Percentiles rank a stretch among this genome's conserved stretches.
Evolutionary conservation across 164 flowering plant genomes (phyloP).

Genomic region (Berberis vulgaris): DNA sequence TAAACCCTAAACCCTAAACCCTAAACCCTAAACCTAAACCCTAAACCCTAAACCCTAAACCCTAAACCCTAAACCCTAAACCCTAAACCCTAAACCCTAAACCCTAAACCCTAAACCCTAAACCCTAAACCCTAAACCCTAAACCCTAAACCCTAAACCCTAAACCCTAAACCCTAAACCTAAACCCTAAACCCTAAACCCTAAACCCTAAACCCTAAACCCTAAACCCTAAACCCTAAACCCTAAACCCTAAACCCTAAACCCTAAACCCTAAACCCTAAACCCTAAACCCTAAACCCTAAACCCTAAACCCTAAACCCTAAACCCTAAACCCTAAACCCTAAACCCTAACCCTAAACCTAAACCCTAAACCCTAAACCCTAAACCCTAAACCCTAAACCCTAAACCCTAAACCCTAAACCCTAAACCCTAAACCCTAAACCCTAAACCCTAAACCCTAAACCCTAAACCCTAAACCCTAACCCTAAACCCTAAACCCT

Average conservation of each 20-base stretch:
- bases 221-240: constrained; percentile 11
- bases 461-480: constrained; percentile 15
- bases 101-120: constrained; percentile 8
- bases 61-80: no score
- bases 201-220: constrained; percentile 14
- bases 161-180: constrained; percentile 9
- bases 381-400: constrained; percentile 10
- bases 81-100: no score
- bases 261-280: constrained; percentile 13
- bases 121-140: constrained; percentile 11
- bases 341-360: constrained; percentile 8
- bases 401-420: no score
- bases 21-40: no score
- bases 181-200: constrained; percentile 11
- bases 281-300: constrained; percentile 11
- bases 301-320: constrained; percentile 11
- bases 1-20: no score
- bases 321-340: constrained; percentile 8
- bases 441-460: constrained; percentile 17
- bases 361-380: constrained; percentile 7
- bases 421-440: constrained; percentile 14
- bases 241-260: constrained; percentile 11
- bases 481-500: constrained; percentile 12
- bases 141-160: constrained; percentile 14
- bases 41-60: no score